Evolutionary conservation across 129 eudicot species (phyloP), one percentile per base, ranked within the genome.

Genomic region (Ambrosia artemisiifolia): DNA sequence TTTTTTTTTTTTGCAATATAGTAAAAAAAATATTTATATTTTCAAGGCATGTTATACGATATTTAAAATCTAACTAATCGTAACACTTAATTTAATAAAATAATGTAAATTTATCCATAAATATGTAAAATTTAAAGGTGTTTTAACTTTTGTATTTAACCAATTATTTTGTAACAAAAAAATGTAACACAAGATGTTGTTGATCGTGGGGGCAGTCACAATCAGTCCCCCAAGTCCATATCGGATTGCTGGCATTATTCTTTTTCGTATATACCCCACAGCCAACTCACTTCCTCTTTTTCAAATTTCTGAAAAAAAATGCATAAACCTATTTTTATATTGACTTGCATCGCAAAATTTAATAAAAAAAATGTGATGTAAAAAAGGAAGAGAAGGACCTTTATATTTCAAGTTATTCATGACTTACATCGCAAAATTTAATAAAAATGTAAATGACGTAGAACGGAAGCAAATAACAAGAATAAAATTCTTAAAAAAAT

Each of bases 171-270:
- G 44, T 7, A 40, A 40, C 44, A 49, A 49, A 10, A 54, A 19
- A 54, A 54, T 7, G 9, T 19, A 54, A 54, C 10, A 54, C 19
- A 7, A 54, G 14, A 6, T 18, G 62, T 55, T 54, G 13, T 54
- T 55, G 62, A 55, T 19, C 62, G 33, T 55, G 63, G 38, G 40
- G 17, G 40, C 28, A 18, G 33, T 59, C 18, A 59, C 10, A 30
- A 30, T 11, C 40, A 59, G 64, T 30, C 64, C 64, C 40, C 38
- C 12, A 30, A 59, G 64, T 59, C 64, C 64, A 59, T 59, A 30
- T 17, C 5, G 40, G n/a, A 59, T 59, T 20, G 40, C 10, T 30
- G 64, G 64, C 64, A 38, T 13, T 30, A 59, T 36, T 14, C 3
- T 5, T 59, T 59, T 59, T 28, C 33, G 12, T 28, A 11, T 11